Evolutionary conservation across 1,139 yeast species (phyloP), one percentile per base, ranked within the genome.

Genomic region (Suhomyces yuchorum): DNA sequence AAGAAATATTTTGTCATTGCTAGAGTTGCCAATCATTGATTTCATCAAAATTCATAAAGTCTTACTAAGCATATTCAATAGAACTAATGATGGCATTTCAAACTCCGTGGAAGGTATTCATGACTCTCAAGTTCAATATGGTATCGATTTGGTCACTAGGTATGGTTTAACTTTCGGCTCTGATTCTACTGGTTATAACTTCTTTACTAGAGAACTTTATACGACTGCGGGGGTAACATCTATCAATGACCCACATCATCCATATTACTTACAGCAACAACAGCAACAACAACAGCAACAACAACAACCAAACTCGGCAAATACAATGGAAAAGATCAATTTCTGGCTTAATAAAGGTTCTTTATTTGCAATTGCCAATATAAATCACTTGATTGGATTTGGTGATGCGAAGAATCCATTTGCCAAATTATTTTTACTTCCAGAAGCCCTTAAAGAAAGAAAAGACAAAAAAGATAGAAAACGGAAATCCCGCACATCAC

Each of bases 301-400:
- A 24, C 62, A 54, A 30, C 58, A 55, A 34, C 42, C 65, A 19
- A 58, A 56, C 40, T 61, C 64, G 1, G 54, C 70, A 4, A 73
- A 71, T 52, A 63, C 72, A n/a, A 67, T 75, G 36, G 88, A 84
- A 51, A 82, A 82, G 56, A 68, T 84, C 57, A 83, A 82, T 51
- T 86, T 85, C 58, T 87, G 90, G 87, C 84, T 83, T 57, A 85
- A 85, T 57, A 85, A 86, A 60, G 85, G 89, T 1, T 81, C 91
- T 1, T 74, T 82, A 37, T 86, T 87, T 70, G 92, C 93, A 1
- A 73, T 86, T 48, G 84, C 90, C 23, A 87, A 87, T 58, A 82
- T 87, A 47, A 78, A 84, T 58, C 92, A 86, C 65, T 63, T 86
- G 42, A 79, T 85, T 43, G 95, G 95, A 1, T 84, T 86, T 65